phyloP scores from a whole-genome alignment of 2,329 filamentous ascomycete genomes.

The Alternaria tenuissima region DNA sequence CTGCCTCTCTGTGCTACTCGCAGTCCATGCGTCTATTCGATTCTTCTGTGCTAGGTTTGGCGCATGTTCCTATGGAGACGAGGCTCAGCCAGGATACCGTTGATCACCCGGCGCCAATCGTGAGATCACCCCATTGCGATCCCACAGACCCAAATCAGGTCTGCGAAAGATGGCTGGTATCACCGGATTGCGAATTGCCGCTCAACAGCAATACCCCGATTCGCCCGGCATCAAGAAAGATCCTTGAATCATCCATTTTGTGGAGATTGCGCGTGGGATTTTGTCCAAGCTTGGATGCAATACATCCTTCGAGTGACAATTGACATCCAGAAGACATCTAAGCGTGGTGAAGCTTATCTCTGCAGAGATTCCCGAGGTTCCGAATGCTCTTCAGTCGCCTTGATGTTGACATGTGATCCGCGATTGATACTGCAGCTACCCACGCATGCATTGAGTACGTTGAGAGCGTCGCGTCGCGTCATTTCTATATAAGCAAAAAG shows the following conservation, averaged over 20 bases:
- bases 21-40: not conserved
- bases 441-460: not conserved
- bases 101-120: constrained; percentile 25
- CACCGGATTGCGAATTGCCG: constrained; percentile 2
- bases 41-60: not conserved
- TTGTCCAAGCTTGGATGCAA: not conserved
- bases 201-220: constrained; percentile 5
- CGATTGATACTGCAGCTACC: not conserved
- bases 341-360: not conserved
- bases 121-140: constrained; percentile 13
- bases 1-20: not conserved
- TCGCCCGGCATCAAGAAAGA: not conserved
- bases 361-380: not conserved
- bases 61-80: constrained; percentile 17
- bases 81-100: constrained; percentile 21
- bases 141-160: not conserved
- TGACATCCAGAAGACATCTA: not conserved
- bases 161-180: constrained; percentile 13
- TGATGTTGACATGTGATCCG: not conserved
- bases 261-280: constrained; percentile 9
- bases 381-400: not conserved
- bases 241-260: not conserved
- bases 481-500: not conserved
- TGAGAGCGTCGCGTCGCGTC: not conserved
- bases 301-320: not conserved